A percentile compares a stretch with the other conserved stretches of the same genome.
phyloP scores from a whole-genome alignment of 2,329 filamentous ascomycete genomes.

The Talaromyces sp. region DNA sequence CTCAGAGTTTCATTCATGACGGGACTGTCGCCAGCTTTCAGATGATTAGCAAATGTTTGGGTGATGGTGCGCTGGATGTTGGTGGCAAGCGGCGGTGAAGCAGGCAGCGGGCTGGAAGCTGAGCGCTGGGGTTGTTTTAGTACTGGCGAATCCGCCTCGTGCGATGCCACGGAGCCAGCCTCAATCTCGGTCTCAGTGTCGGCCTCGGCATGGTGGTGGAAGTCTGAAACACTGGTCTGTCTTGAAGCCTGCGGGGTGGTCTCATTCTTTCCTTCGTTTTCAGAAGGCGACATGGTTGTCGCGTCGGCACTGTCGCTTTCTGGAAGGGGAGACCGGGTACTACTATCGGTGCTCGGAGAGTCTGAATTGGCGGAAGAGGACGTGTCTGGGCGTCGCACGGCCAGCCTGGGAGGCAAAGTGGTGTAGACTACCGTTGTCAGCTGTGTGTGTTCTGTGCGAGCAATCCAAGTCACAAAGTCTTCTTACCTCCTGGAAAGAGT shows the following conservation, averaged over 20 bases:
- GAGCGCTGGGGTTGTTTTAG: conserved; percentile 27
- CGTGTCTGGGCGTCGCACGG: conserved; percentile 18
- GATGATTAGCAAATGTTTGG: conserved; percentile 47
- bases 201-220: conserved; percentile 18
- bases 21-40: conserved; percentile 58
- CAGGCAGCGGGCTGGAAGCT: conserved; percentile 33
- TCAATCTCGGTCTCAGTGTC: conserved; percentile 13
- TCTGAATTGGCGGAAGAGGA: conserved; percentile 13
- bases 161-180: background rate
- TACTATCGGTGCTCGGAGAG: conserved; percentile 4
- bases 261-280: conserved; percentile 24
- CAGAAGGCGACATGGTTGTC: conserved; percentile 3
- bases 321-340: background rate
- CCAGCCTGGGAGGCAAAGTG: conserved; percentile 21
- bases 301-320: background rate
- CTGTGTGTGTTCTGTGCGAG: background rate
- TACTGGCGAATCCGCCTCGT: conserved; percentile 12
- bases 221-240: conserved; percentile 30
- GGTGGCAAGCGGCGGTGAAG: conserved; percentile 27
- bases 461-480: background rate
- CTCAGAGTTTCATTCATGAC: conserved; percentile 93
- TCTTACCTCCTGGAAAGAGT: conserved; percentile 46
- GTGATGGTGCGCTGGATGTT: conserved; percentile 42
- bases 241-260: conserved; percentile 38
- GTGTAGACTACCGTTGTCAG: conserved; percentile 22